Evolutionary conservation across 768 basidiomycete species (phyloP), one percentile per base, ranked within the genome.

Genomic region (Suillus alpinus): DNA sequence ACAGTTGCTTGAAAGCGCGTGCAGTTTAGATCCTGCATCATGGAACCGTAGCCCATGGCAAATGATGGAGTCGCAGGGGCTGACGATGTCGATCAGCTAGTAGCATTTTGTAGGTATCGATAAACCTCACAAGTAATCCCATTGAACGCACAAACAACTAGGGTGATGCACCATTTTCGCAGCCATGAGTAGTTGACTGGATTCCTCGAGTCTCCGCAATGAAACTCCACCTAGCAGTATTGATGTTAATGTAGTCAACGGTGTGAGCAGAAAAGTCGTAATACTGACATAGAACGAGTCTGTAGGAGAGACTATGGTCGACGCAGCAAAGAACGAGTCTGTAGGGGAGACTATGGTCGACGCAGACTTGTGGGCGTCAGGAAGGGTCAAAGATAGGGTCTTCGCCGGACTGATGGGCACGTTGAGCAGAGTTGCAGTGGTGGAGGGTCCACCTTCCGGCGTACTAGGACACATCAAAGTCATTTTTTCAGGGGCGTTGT

Each of bases 31-130:
- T 78, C 77, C 23, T 57, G 66, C 4, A 73, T 78, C 87, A 89
- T 88, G 3, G 84, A 83, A 3, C 72, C 65, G 59, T 78, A 77
- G 0, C 88, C 87, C 65, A 84, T 68, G 34, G 78, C 81, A 66
- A 84, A 88, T 3, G 83, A 77, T 0, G 81, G 75, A 1, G 81
- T 77, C 4, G 80, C 75, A 1, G 83, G 78, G 18, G 86, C 86
- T 83, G n/a, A 32, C n/a, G 14, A 8, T 12, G 37, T 8, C 7
- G 1, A 46, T 65, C 18, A 60, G 40, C 2, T 12, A 10, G 26
- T 3, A 4, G 3, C 16, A 14, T 18, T 23, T 43, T n/a, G 37
- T 2, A 10, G 6, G 2, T 8, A 29, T 12, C 16, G 43, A 14
- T 23, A n/a, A 36, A 12, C 23, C 44, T 47, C 62, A 68, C 75